Base-by-base conservation (phyloP, 179 eudicot genomes). In the Carnegiea gigantea region DNA sequence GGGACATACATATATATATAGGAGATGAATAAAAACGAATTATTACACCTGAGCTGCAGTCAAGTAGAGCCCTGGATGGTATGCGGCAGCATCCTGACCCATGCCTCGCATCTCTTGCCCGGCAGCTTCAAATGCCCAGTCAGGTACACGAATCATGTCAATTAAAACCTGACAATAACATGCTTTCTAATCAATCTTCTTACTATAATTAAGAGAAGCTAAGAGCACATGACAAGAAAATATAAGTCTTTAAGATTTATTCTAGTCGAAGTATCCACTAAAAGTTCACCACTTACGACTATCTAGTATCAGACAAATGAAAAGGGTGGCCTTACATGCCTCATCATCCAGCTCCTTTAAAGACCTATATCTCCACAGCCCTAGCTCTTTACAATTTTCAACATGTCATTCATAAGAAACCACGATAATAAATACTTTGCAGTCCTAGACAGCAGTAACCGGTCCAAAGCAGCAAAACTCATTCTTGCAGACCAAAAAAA, bases 81-180 rank as follows among this genome's bases (percentile, higher is more conserved):
- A 96, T 64, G 93, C 82, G 81, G 97, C 93, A 82, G 97, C 87
- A 38, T 96, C 99, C 89, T 96, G 98, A 26, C 95, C 99, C 94
- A 96, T 94, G 79, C 92, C 95, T 91, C 98, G 91, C 94, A 94
- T 86, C 87, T 95, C 99, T 84, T 95, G 98, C 70, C 97, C 99
- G 75, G 96, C 99, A 81, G 97, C 98, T 90, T 93, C 98, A 90
- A 93, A 92, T 64, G 99, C 98, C 99, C 98, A 96, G 86, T 96
- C 99, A 73, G 99, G 99, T 77, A 94, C 95, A 18, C 97, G 88
- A 49, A 96, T 88, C 97, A 96, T 89, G 91, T 96, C 99, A 57
- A 96, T 90, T 86, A 96, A 86, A 72, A 96, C 93, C 99, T 96
- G 87, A 46, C 33, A 84, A 46, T 65, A 79, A 75, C 67, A 60